Percentiles rank a stretch among this genome's conserved stretches.
phyloP scores from a whole-genome alignment of 163 green algal genomes.

The Botryococcus braunii region DNA sequence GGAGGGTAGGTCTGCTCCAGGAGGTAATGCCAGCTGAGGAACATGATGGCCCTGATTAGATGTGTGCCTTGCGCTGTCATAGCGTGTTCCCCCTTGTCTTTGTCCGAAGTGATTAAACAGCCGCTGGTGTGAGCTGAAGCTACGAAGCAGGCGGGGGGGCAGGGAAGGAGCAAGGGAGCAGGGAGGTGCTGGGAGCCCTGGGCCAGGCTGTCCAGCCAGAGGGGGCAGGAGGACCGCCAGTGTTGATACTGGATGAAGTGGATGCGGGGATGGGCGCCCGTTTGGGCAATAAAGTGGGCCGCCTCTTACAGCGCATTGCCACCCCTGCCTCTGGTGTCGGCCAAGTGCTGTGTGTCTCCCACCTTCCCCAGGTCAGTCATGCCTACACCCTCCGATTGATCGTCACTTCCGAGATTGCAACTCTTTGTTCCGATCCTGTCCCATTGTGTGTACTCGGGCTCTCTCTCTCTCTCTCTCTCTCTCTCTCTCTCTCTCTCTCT shows the following conservation, averaged over 20 bases:
- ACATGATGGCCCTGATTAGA: too few relatives aligned
- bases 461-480: background rate
- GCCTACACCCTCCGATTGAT: background rate
- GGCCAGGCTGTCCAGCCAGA: too few relatives aligned
- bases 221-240: constrained; percentile 18
- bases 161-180: too few relatives aligned
- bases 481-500: background rate
- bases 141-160: too few relatives aligned
- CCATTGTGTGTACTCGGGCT: background rate
- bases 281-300: constrained; percentile 61
- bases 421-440: background rate
- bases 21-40: too few relatives aligned
- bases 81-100: too few relatives aligned
- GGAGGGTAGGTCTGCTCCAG: too few relatives aligned
- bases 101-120: too few relatives aligned
- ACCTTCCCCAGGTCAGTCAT: constrained; percentile 65
- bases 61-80: too few relatives aligned
- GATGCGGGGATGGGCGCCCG: constrained; percentile 72
- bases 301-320: constrained; percentile 57
- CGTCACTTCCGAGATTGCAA: background rate
- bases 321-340: background rate
- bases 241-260: constrained; percentile 84
- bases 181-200: too few relatives aligned
- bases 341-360: constrained; percentile 79
- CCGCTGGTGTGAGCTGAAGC: too few relatives aligned